Base-by-base conservation (phyloP, 2,329 filamentous ascomycete species). In the Paraphaeosphaeria sporulosa region DNA sequence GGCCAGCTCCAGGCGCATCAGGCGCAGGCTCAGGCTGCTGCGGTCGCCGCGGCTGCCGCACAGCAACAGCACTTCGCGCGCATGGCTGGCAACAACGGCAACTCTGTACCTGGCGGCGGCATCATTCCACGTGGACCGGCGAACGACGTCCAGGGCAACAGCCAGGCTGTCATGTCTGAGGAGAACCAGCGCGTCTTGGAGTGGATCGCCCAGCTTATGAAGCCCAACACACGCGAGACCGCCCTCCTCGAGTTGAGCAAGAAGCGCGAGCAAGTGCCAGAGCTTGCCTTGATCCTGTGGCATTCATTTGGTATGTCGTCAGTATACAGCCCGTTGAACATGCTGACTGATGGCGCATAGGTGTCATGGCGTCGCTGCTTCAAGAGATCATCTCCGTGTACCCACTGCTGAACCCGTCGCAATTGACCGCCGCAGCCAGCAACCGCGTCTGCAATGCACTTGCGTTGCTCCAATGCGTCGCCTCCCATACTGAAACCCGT, bases 301-400 rank as follows among this genome's bases (percentile, higher is more conserved):
- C 95, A 99, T 79, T 98, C 94, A 3, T 98, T 97, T 74, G 95
- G 94, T 96, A 87, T 3, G 43, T 50, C 59, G 23, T 6, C 48
- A 7, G 2, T 32, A 17, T 23, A 13, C 27, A 15, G 4, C 30
- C 17, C n/a, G 6, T 36, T 17, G 17, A 43, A 12, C 8, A 23
- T 30, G 40, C 65, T 64, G 25, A 21, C n/a, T 74, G 64, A 72
- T 62, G 63, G 61, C 3, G 23, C 13, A 19, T 66, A 97, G 93
- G 94, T 72, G 95, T 99, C 74, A 99, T 99, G 95, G 97, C 95
- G 48, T 96, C 93, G 57, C 85, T 99, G 25, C 86, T 98, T 36
- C 94, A 98, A 79, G 95, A 99, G 81, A 99, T 99, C 76, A 99
- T 99, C 75, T 97, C 94, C 12, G 95, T 99, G 57, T 99, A 99